phyloP scores from a whole-genome alignment of 148 eudicot genomes.

The Gaultheria prostrata region DNA sequence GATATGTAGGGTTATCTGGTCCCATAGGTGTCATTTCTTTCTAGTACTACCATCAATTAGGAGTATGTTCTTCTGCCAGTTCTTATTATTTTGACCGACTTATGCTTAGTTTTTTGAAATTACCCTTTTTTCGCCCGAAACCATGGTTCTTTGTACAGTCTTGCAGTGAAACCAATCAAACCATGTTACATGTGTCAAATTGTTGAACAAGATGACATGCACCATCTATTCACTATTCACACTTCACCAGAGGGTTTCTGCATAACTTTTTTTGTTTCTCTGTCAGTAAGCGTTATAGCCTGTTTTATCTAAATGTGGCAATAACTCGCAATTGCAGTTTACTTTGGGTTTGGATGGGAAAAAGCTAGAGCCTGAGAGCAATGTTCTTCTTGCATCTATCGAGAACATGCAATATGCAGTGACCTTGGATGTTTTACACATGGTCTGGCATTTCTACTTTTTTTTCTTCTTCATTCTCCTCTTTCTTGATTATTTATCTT shows the following conservation, averaged over 20 bases:
- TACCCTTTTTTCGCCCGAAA: not conserved
- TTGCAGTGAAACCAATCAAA: not conserved
- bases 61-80: constrained; percentile 5
- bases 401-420: constrained; percentile 97
- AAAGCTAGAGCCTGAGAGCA: constrained; percentile 87
- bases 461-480: not conserved
- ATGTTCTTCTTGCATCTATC: constrained; percentile 91
- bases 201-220: not conserved
- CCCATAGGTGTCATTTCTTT: not conserved
- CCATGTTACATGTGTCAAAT: not conserved
- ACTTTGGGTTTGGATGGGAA: constrained; percentile 76
- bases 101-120: not conserved
- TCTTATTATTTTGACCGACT: not conserved
- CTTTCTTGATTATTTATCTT: not conserved
- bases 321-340: constrained; percentile 38
- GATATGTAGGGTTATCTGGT: not conserved
- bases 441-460: constrained; percentile 32
- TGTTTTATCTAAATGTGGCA: constrained; percentile 7
- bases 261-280: not conserved
- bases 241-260: not conserved
- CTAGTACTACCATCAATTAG: not conserved
- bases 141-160: not conserved
- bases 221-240: not conserved
- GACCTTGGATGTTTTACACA: constrained; percentile 80
- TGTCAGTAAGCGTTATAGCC: not conserved